These are phyloP conservation scores for Thalassiosira tumida DNA, from an alignment of 352 stramenopile genomes.

Conservation along the genomic window DNA sequence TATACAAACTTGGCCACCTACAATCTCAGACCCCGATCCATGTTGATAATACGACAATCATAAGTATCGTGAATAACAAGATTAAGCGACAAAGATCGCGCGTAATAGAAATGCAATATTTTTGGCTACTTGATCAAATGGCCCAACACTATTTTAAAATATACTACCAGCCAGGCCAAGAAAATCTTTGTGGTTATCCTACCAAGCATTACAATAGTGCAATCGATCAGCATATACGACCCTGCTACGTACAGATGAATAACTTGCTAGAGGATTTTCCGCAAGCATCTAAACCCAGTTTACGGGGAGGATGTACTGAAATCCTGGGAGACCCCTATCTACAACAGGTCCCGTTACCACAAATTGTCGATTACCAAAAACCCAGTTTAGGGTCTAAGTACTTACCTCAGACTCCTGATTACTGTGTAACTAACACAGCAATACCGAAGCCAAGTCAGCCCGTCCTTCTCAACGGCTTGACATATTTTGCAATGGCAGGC, in stretches of 20 bases:
- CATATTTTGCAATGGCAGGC: too few species aligned
- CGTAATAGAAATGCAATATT: conserved; percentile 11
- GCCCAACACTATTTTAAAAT: not conserved
- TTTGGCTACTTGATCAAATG: not conserved
- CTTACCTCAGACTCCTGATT: not conserved
- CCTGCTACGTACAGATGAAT: not conserved
- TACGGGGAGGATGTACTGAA: conserved; percentile 8
- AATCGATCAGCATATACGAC: not conserved
- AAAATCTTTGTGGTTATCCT: not conserved
- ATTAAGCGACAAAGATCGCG: conserved; percentile 3
- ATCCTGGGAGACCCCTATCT: not conserved
- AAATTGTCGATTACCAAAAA: not conserved
- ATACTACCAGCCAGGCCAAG: not conserved
- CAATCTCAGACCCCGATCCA: conserved; percentile 14
- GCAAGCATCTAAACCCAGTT: not conserved
- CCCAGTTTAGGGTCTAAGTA: not conserved
- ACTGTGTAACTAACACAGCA: not conserved
- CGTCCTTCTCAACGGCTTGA: too few species aligned
- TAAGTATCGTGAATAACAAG: not conserved
- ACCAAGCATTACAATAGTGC: not conserved
- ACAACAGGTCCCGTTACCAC: not conserved
- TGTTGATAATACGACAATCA: not conserved
- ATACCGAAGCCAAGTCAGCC: too few species aligned
- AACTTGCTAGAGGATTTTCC: not conserved
- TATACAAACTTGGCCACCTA: conserved; percentile 16